Base-by-base conservation (phyloP, 1,284 basidiomycete genomes). In the Pseudozyma sp. region DNA sequence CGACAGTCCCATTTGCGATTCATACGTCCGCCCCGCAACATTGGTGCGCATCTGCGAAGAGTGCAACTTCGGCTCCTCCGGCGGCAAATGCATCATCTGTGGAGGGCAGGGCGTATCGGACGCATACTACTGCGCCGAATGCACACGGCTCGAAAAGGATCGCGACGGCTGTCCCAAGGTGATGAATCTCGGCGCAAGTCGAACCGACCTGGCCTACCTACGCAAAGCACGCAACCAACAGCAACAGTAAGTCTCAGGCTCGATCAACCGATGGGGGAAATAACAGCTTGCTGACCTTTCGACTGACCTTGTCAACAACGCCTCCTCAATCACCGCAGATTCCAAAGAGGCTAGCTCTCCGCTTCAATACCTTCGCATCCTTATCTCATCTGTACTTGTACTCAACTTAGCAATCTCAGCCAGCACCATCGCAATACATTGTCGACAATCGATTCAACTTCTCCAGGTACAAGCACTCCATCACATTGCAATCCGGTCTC, bases 131-230 rank as follows among this genome's bases (percentile, higher is more conserved):
- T 84, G 82, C 53, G 80, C 81, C 9, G 82, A 84, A 86, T 99
- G 97, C 82, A 97, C 94, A 30, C 88, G 94, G 55, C 87, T 99
- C 57, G 97, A 99, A 85, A 99, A 99, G 84, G 96, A 98, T 82
- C 87, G 97, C 34, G 97, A 99, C 84, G 97, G 97, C 0, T 99
- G 97, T 87, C 95, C 95, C 1, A 97, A 98, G 88, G 97, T 99
- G 76, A 94, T 99, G 79, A 99, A 99, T 82, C 87, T 97, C 17
- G 94, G 94, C 66, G 92, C 76, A 14, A 80, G 78, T 44, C 47
- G 78, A 49, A 80, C 78, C 29, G 78, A 80, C 45, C 63, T 80
- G 3, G 78, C 72, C 43, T 80, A 80, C 56, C 45, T 77, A n/a
- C 70, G 77, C 52, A 80, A 80, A 52, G 71, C 75, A 24, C 70